Percentiles rank a stretch among this genome's conserved stretches.
These are phyloP conservation scores for Acmispon strigosus DNA, from an alignment of 306 rosid genomes.

Conservation along the genomic window DNA sequence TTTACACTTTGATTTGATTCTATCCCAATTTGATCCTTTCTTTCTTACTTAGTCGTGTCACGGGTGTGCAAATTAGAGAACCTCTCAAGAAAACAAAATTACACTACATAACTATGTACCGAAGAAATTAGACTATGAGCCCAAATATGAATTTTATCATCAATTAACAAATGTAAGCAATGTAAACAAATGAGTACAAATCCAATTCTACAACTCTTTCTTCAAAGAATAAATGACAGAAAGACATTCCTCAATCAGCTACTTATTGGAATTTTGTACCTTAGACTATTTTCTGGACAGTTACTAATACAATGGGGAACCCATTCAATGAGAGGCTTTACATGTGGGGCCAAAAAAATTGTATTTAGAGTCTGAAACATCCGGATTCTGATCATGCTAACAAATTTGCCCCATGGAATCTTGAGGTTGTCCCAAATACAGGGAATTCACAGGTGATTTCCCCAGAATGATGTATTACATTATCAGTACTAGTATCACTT, in stretches of 20 bases:
- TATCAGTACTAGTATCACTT: constrained; percentile 37
- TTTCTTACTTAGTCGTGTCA: neutral
- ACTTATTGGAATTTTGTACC: constrained; percentile 58
- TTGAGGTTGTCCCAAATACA: constrained; percentile 27
- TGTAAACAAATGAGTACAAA: constrained; percentile 35
- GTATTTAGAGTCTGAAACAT: constrained; percentile 29
- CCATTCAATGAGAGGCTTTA: constrained; percentile 39
- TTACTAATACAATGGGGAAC: constrained; percentile 55
- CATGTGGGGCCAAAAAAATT: constrained; percentile 24
- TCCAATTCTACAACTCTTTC: constrained; percentile 49
- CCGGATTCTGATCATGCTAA: constrained; percentile 33
- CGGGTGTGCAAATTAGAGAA: neutral
- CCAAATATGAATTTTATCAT: constrained; percentile 31
- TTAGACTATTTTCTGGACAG: constrained; percentile 51
- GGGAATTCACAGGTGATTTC: constrained; percentile 28
- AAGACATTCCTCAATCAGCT: constrained; percentile 35
- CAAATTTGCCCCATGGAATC: constrained; percentile 32
- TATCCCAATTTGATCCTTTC: neutral
- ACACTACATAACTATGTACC: neutral
- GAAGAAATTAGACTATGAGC: neutral
- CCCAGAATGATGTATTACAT: neutral
- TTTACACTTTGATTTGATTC: neutral
- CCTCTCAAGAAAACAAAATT: neutral
- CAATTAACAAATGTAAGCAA: constrained; percentile 50
- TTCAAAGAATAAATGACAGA: constrained; percentile 52